Base-by-base conservation (phyloP, 1,139 yeast genomes). In the Debaryomyces subglobosus region DNA sequence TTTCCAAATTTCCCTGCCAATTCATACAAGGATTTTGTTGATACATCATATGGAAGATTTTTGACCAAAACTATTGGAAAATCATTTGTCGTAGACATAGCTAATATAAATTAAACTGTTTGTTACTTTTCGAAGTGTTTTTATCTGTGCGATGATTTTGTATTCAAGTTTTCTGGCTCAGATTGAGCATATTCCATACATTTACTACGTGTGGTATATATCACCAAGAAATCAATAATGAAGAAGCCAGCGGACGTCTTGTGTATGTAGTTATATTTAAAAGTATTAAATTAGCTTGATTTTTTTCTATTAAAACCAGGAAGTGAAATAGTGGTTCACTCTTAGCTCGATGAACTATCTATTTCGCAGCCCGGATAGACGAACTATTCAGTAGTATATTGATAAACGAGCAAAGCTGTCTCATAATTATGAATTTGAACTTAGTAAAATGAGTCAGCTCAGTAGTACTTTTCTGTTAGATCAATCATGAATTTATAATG, bases 1-100 rank as follows among this genome's bases (percentile, higher is more conserved):
- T 77, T 75, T 1, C 89, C 90, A 59, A 73, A 83, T 49, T 76
- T 74, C 2, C 84, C 82, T 55, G 83, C 79, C 9, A 84, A 66
- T 20, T 76, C 78, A 56, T 78, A 84, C 24, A 85, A 63, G 25
- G 82, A 78, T 2, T 68, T 70, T 0, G 78, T 60, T 2, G 79
- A 67, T 3, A 79, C 72, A 33, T 73, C 73, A 59, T 77, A 84
- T 0, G 89, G 85, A 13, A 85, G 69, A 58, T 85, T 85, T 59
- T 82, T 82, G 30, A 83, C 83, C 50, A 72, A 72, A 9, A 85
- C 69, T 36, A 81, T 78, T 2, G 85, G 85, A 44, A 76, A 76
- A 12, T 60, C 63, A 25, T 36, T 39, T 29, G 45, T 20, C 8
- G 41, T 29, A 10, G 49, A 27, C 49, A 46, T 46, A 24, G 5